Percentiles rank a stretch among this genome's conserved stretches.
Conservation (phyloP, 345 rosid genomes). For the Salix dunnii region DNA sequence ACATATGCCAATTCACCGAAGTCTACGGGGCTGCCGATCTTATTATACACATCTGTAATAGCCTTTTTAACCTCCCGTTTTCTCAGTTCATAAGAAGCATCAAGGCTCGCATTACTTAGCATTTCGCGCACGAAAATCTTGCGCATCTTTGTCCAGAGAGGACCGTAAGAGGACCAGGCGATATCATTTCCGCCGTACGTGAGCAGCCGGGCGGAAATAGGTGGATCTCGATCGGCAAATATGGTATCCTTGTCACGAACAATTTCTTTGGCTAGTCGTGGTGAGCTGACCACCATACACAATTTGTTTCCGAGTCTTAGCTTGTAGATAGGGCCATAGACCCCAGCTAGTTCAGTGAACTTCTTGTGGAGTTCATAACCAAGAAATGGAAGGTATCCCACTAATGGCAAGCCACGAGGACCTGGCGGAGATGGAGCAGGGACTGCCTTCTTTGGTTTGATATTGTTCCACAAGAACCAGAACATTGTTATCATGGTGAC, state of each 20-base stretch:
- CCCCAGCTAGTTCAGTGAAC: conserved; percentile 24
- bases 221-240: conserved; percentile 36
- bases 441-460: neutral
- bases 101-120: conserved; percentile 33
- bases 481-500: neutral
- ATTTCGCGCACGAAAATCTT: conserved; percentile 34
- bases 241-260: conserved; percentile 36
- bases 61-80: conserved; percentile 25
- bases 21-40: conserved; percentile 19
- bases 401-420: conserved; percentile 40
- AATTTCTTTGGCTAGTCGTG: conserved; percentile 29
- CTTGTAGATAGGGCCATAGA: conserved; percentile 42
- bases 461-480: neutral
- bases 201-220: conserved; percentile 10
- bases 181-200: conserved; percentile 32
- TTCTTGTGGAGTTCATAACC: conserved; percentile 26
- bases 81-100: conserved; percentile 27
- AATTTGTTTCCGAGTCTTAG: conserved; percentile 33
- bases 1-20: conserved; percentile 29
- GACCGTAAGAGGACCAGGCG: conserved; percentile 19
- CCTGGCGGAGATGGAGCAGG: conserved; percentile 29
- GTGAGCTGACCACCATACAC: conserved; percentile 35
- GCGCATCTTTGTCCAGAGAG: conserved; percentile 30
- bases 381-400: conserved; percentile 51
- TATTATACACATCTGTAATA: conserved; percentile 13